Conservation (phyloP, 2,329 filamentous ascomycete species). For the Chalaropsis thielavioides region DNA sequence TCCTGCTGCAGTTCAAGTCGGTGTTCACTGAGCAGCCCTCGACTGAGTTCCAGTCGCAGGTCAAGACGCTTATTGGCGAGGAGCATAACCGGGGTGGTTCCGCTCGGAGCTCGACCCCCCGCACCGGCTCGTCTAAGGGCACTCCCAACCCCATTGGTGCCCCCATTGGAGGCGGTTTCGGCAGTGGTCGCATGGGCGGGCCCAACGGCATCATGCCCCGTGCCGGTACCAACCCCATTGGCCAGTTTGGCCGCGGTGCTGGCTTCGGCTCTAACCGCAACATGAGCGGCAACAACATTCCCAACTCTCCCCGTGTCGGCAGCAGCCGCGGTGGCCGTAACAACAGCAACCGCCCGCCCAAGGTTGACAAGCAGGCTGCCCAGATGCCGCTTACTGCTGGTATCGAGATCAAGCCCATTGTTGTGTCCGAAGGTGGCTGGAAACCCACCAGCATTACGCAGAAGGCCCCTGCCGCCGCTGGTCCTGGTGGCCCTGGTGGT, state of each 20-base stretch:
- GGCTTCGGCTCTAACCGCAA: constrained; percentile 42
- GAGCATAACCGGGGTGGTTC: constrained; percentile 22
- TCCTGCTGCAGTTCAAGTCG: constrained; percentile 88
- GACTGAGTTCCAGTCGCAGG: constrained; percentile 77
- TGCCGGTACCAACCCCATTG: constrained; percentile 14
- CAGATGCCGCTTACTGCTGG: constrained; percentile 83
- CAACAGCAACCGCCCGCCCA: constrained; percentile 44
- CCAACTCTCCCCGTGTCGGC: constrained; percentile 56
- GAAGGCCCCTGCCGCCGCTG: constrained; percentile 23
- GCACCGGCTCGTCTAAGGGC: constrained; percentile 30
- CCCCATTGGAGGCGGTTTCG: constrained; percentile 30
- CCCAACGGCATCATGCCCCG: constrained; percentile 8
- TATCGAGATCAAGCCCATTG: constrained; percentile 66
- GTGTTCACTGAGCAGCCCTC: constrained; percentile 97
- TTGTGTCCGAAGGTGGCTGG: constrained; percentile 64
- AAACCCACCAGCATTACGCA: constrained; percentile 61
- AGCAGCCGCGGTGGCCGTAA: constrained; percentile 41
- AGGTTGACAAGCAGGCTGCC: constrained; percentile 61
- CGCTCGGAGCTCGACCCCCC: constrained; percentile 47
- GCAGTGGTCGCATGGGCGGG: constrained; percentile 14
- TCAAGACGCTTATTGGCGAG: constrained; percentile 78
- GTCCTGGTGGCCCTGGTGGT: constrained; percentile 26
- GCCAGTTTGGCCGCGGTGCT: constrained; percentile 12
- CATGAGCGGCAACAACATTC: constrained; percentile 42
- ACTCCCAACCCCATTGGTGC: constrained; percentile 39